phyloP scores from a whole-genome alignment of 805 yeast genomes.

The Wickerhamomyces strasburgensis region DNA sequence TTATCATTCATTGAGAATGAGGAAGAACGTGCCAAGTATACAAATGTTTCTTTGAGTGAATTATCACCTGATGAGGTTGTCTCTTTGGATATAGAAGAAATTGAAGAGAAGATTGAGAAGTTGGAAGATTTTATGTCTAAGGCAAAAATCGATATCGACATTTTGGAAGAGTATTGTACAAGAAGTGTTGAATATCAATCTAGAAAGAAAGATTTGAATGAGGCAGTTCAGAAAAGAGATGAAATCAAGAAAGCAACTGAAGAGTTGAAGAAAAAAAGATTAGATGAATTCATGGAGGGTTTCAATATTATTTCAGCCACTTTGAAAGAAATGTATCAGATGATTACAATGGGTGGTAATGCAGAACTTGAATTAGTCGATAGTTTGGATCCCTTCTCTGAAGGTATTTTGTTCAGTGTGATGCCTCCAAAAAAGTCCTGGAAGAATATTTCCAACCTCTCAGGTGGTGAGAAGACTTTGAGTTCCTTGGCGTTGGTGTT shows the following conservation, averaged over 20 bases:
- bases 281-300: constrained; percentile 91
- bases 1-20: constrained; percentile 23
- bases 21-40: constrained; percentile 26
- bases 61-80: constrained; percentile 48
- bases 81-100: constrained; percentile 39
- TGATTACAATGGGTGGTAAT: constrained; percentile 99
- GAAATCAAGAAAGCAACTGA: constrained; percentile 55
- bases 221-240: constrained; percentile 65
- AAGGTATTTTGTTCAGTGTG: constrained; percentile 92
- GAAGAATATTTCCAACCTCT: constrained; percentile 90
- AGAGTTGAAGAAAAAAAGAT: constrained; percentile 63
- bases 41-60: constrained; percentile 31
- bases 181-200: constrained; percentile 59
- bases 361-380: constrained; percentile 96
- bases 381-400: constrained; percentile 95
- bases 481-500: constrained; percentile 93
- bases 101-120: constrained; percentile 48
- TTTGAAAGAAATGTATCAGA: constrained; percentile 93
- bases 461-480: constrained; percentile 97
- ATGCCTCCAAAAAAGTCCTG: constrained; percentile 99
- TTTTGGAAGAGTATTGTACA: constrained; percentile 68
- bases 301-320: constrained; percentile 82
- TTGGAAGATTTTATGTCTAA: constrained; percentile 52
- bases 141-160: constrained; percentile 64
- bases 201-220: constrained; percentile 62